Conservation (phyloP, 2,329 filamentous ascomycete species). For the Ambrosiella xylebori region DNA sequence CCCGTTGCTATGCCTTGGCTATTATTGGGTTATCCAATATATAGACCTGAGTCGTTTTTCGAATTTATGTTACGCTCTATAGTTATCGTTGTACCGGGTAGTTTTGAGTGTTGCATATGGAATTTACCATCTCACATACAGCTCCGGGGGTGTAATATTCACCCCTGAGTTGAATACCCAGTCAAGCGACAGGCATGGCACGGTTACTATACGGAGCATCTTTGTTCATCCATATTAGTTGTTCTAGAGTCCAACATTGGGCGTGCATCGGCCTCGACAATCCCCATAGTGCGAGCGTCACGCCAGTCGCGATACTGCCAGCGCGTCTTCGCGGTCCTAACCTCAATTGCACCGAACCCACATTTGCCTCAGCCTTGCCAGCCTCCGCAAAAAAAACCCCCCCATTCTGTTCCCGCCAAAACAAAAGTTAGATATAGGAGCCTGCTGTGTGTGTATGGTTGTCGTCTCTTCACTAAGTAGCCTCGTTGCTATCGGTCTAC, state of each 20-base stretch:
- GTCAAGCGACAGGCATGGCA: conserved; percentile 11
- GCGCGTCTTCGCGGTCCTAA: neutral
- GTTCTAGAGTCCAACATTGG: neutral
- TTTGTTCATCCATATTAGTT: neutral
- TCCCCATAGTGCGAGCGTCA: neutral
- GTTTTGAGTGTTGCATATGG: neutral
- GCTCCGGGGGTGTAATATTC: neutral
- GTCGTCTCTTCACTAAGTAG: neutral
- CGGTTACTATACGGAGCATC: conserved; percentile 3
- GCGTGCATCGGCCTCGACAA: neutral
- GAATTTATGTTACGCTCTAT: neutral
- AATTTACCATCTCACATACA: neutral
- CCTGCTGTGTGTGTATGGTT: neutral
- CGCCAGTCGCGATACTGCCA: neutral
- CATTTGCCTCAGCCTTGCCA: neutral
- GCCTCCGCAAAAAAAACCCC: neutral
- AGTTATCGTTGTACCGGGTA: neutral
- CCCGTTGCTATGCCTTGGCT: neutral
- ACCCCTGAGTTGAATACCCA: conserved; percentile 6
- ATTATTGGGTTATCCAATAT: too few species aligned
- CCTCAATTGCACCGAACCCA: neutral
- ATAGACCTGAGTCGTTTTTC: neutral
- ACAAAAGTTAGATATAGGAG: too few species aligned
- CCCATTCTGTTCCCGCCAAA: too few species aligned
- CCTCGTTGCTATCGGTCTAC: neutral